Percentiles rank a stretch among this genome's conserved stretches.
Conservation (phyloP, 371 early-diverging fungal genomes). For the Lichtheimia corymbifera region DNA sequence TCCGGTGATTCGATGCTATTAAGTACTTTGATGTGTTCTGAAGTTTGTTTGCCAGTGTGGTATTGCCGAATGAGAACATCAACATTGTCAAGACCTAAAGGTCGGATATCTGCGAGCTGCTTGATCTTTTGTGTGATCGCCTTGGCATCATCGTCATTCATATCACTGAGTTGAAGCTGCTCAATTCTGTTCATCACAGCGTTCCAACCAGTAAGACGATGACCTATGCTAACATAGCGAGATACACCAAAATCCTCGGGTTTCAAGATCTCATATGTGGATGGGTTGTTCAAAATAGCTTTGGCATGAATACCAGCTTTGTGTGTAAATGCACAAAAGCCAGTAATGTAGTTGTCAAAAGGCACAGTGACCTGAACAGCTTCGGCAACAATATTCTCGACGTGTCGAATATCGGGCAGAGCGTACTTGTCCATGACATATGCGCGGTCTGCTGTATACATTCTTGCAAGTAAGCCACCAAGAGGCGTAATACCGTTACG, state of each 20-base stretch:
- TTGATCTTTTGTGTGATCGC: constrained; percentile 92
- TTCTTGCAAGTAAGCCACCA: constrained; percentile 91
- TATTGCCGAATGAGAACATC: constrained; percentile 60
- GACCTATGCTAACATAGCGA: constrained; percentile 95
- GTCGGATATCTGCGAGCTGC: constrained; percentile 90
- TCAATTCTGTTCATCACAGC: constrained; percentile 96
- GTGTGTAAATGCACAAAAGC: constrained; percentile 97
- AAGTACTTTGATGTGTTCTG: constrained; percentile 16
- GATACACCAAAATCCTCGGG: constrained; percentile 97
- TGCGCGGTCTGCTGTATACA: constrained; percentile 90
- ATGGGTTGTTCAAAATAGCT: constrained; percentile 96
- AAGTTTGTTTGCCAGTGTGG: constrained; percentile 24
- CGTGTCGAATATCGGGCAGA: constrained; percentile 85
- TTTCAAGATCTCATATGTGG: constrained; percentile 94
- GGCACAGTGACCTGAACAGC: constrained; percentile 94
- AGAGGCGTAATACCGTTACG: constrained; percentile 97
- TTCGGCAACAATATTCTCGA: constrained; percentile 94
- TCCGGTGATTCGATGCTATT: constrained; percentile 19
- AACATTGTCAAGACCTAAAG: constrained; percentile 88
- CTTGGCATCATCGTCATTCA: constrained; percentile 92
- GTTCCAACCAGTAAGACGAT: constrained; percentile 97
- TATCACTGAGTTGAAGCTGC: constrained; percentile 73
- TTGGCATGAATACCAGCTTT: constrained; percentile 99
- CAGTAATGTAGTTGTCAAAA: constrained; percentile 98
- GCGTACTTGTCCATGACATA: constrained; percentile 92